phyloP scores from a whole-genome alignment of 2,329 filamentous ascomycete genomes.

The Colletotrichum higginsianum region DNA sequence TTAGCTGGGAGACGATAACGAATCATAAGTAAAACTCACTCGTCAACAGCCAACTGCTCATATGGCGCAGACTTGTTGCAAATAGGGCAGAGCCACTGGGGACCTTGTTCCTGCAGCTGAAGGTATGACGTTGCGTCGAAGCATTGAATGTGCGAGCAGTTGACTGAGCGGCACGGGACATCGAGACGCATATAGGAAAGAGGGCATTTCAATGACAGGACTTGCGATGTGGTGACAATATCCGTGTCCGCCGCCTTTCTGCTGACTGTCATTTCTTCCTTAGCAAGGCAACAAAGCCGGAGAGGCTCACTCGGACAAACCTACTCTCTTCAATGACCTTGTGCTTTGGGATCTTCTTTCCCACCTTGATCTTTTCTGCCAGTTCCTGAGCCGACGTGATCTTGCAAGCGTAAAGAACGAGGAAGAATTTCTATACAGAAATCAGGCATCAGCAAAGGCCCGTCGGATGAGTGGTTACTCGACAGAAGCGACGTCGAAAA shows the following conservation, averaged over 20 bases:
- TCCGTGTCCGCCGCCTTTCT: conserved; percentile 88
- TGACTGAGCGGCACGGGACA: conserved; percentile 82
- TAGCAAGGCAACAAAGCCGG: conserved; percentile 38
- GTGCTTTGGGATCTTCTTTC: conserved; percentile 83
- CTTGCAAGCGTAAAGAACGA: conserved; percentile 83
- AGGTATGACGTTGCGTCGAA: conserved; percentile 95
- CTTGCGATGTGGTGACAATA: conserved; percentile 88
- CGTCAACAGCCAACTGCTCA: conserved; percentile 87
- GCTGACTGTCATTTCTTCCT: conserved; percentile 71
- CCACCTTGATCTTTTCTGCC: conserved; percentile 74
- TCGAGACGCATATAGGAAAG: conserved; percentile 87
- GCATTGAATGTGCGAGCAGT: conserved; percentile 92
- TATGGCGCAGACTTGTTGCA: conserved; percentile 89
- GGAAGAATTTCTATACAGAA: conserved; percentile 75
- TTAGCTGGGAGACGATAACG: conserved; percentile 38
- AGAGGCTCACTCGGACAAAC: conserved; percentile 48
- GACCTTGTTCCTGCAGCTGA: conserved; percentile 94
- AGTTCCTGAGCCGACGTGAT: conserved; percentile 80
- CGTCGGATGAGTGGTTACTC: conserved; percentile 14
- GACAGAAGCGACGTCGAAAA: conserved; percentile 37
- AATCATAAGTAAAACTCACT: conserved; percentile 67
- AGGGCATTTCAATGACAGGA: conserved; percentile 93
- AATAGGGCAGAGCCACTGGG: conserved; percentile 96
- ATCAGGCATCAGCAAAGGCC: conserved; percentile 39
- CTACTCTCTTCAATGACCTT: conserved; percentile 88